Evolutionary conservation across 1,139 yeast genomes (phyloP), one percentile per base, ranked within the genome.

Genomic region (Hanseniaspora gamundiae): DNA sequence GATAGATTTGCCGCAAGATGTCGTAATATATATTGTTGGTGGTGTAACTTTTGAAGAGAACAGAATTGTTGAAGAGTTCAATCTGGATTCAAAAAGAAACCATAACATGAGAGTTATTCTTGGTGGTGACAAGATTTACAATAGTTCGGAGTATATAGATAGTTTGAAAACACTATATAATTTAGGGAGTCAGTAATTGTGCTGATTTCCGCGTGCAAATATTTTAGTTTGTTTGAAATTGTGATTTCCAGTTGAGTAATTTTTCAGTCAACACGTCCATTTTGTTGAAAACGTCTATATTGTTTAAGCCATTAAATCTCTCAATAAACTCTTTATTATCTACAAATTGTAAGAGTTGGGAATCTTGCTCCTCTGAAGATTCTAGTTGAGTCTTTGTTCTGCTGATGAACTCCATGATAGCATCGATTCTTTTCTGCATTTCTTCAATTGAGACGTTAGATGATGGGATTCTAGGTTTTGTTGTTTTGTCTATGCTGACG

Each of bases 1-100:
- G 57, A 77, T 24, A 45, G 43, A 26, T 47, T 60, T 69, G 41
- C 72, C 84, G 1, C 93, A 82, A 57, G 94, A 87, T 55, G 70
- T 91, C 8, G 71, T 91, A 13, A 73, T 91, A 2, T 91, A 83
- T 59, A 68, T 88, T 47, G 77, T 86, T 43, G 97, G 97, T 10
- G 98, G 98, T 4, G 81, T 76, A 2, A 91, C 97, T 0, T 87
- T 78, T 57, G 97, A 88, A 60, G 99, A 91, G 59, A 84, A 94
- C 0, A 72, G 95, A 46, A 64, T 87, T 39, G 78, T 87, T 4
- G 76, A 84, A 46, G 86, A 86, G 51, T 69, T 87, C 51, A 80
- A 81, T 55, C 62, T 62, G 19, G 62, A 72, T 16, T 58, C 57
- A 55, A 64, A 47, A 21, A 48, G 53, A 20, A 58, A 62, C n/a